These are phyloP conservation scores for Pythium aphanidermatum DNA, from an alignment of 352 stramenopile genomes.

Conservation along the genomic window DNA sequence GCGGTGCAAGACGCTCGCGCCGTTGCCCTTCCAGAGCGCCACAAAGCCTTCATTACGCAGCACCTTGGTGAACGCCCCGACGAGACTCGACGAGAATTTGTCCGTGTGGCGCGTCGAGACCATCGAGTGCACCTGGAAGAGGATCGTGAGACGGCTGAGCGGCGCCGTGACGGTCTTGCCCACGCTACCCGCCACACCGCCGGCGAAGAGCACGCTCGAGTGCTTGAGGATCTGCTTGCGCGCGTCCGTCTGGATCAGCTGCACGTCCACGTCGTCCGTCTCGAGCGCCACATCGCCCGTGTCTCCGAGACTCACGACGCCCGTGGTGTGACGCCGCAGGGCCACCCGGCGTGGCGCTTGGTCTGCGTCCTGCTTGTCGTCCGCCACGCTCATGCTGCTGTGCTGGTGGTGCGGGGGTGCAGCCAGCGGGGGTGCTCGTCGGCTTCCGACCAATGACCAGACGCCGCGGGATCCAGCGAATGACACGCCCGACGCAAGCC, in stretches of 20 bases:
- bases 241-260: constrained; percentile 60
- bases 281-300: constrained; percentile 69
- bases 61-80: constrained; percentile 86
- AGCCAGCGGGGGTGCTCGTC: background rate
- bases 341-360: constrained; percentile 24
- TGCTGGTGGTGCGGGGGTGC: background rate
- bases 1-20: constrained; percentile 92
- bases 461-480: too few species aligned
- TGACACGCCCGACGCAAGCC: constrained; percentile 3
- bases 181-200: constrained; percentile 92
- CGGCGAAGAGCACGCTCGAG: constrained; percentile 76
- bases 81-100: constrained; percentile 68
- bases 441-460: constrained; percentile 1
- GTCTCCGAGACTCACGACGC: constrained; percentile 77
- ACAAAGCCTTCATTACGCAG: constrained; percentile 90
- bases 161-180: constrained; percentile 95
- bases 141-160: constrained; percentile 92
- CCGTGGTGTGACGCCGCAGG: constrained; percentile 73
- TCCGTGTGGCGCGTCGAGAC: constrained; percentile 86
- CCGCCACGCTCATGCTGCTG: background rate
- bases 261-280: constrained; percentile 74
- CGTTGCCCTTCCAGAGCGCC: constrained; percentile 95
- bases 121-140: constrained; percentile 96
- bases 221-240: constrained; percentile 71
- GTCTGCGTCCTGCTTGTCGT: background rate